phyloP scores from a whole-genome alignment of 495 filamentous ascomycete genomes.

The Penicillium canariense region DNA sequence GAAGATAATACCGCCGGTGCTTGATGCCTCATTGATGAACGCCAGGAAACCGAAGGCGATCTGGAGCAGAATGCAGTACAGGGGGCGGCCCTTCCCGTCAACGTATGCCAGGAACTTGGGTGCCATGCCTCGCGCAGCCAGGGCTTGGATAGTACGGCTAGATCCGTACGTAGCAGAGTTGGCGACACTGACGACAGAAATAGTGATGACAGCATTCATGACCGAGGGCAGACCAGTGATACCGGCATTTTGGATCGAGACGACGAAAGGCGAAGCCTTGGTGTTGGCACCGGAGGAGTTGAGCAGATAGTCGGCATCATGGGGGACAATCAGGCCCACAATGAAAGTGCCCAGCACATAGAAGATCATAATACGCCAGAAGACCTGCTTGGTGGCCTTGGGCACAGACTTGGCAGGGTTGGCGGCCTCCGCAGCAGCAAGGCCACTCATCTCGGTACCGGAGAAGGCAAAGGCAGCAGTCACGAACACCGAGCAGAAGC shows the following conservation, averaged over 20 bases:
- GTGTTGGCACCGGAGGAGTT: constrained; percentile 44
- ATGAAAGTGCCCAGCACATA: constrained; percentile 73
- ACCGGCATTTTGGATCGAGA: constrained; percentile 65
- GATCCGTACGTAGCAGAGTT: constrained; percentile 63
- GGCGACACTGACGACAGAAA: constrained; percentile 65
- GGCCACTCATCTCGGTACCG: constrained; percentile 70
- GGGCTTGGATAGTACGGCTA: constrained; percentile 62
- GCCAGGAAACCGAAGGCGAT: constrained; percentile 55
- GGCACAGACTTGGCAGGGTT: constrained; percentile 66
- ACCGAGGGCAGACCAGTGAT: constrained; percentile 65
- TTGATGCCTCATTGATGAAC: constrained; percentile 48
- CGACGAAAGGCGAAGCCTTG: constrained; percentile 70
- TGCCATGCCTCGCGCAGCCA: constrained; percentile 55
- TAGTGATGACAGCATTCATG: constrained; percentile 71
- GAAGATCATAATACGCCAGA: constrained; percentile 74
- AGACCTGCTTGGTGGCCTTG: constrained; percentile 68
- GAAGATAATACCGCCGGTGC: constrained; percentile 40
- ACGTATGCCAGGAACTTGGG: constrained; percentile 57
- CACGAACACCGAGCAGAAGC: constrained; percentile 71
- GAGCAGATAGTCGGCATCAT: constrained; percentile 45
- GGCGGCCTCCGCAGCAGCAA: constrained; percentile 66
- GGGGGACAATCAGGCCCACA: constrained; percentile 68
- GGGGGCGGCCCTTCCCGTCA: constrained; percentile 56
- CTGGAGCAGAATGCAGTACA: constrained; percentile 51
- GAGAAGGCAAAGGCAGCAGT: constrained; percentile 72